These are phyloP conservation scores for Helianthus annuus DNA, from an alignment of 129 eudicot species.

Conservation along the genomic window DNA sequence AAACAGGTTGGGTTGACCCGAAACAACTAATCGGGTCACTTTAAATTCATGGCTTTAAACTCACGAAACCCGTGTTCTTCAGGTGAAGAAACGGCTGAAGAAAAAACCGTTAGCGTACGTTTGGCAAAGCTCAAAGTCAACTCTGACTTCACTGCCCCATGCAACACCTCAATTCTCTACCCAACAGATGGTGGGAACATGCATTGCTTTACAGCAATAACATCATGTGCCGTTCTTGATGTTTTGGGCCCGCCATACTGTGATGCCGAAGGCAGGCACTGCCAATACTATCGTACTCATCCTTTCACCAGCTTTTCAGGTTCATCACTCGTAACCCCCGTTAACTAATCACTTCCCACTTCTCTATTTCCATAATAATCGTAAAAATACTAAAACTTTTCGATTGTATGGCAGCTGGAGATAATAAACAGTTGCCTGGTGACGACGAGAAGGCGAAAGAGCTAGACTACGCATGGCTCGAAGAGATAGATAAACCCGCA, in stretches of 20 bases:
- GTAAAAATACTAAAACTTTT: not conserved
- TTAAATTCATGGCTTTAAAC: not conserved
- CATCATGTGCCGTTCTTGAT: constrained; percentile 82
- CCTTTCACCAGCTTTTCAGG: constrained; percentile 57
- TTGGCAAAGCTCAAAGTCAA: constrained; percentile 68
- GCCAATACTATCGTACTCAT: constrained; percentile 58
- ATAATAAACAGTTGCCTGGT: constrained; percentile 36
- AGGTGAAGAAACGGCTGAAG: constrained; percentile 13
- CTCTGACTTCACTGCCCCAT: constrained; percentile 63
- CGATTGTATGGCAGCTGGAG: constrained; percentile 39
- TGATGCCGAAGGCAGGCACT: constrained; percentile 81
- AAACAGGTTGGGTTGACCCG: too few relatives aligned
- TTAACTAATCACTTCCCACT: too few relatives aligned
- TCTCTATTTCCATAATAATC: not conserved
- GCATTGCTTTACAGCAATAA: constrained; percentile 81
- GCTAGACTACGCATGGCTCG: constrained; percentile 57
- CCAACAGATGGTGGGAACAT: constrained; percentile 88
- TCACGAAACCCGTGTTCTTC: not conserved
- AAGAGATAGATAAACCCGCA: constrained; percentile 63
- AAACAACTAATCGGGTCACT: not conserved
- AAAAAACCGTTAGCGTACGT: constrained; percentile 32
- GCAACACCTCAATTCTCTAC: constrained; percentile 64
- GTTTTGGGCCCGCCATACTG: constrained; percentile 88
- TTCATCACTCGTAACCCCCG: not conserved
- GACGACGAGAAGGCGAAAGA: constrained; percentile 50